Conservation (phyloP, 2,329 filamentous ascomycete species). For the Nigrograna mackinnonii region DNA sequence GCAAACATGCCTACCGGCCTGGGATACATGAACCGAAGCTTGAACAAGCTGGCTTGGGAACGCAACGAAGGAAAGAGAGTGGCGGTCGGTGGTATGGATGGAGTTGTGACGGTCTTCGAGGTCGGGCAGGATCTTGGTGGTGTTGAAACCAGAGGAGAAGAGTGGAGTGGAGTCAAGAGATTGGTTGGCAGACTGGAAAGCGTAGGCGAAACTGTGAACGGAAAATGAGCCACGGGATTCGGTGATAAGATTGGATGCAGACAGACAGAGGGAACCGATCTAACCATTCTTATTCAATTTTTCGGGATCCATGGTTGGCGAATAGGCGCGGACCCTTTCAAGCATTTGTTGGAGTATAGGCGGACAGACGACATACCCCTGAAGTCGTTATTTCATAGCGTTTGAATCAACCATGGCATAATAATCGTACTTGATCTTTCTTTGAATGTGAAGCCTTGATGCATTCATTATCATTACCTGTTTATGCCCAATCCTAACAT, state of each 20-base stretch:
- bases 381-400: no score
- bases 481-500: not conserved
- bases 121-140: constrained; percentile 81
- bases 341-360: not conserved
- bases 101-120: constrained; percentile 89
- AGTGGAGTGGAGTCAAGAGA: constrained; percentile 93
- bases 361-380: not conserved
- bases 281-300: not conserved
- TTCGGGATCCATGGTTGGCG: not conserved
- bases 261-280: no score
- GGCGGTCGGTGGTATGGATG: constrained; percentile 90
- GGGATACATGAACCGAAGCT: constrained; percentile 76
- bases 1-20: constrained; percentile 41
- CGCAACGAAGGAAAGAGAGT: constrained; percentile 82
- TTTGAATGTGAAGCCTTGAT: not conserved
- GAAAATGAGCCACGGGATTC: not conserved
- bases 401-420: no score
- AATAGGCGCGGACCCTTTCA: not conserved
- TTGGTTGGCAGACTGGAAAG: constrained; percentile 75
- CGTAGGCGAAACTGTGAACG: constrained; percentile 1
- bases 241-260: not conserved
- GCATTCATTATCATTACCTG: not conserved
- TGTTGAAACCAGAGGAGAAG: constrained; percentile 84
- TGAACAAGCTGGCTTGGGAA: constrained; percentile 97
- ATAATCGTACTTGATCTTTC: not conserved